These are phyloP conservation scores for Petunia secreta DNA, from an alignment of 257 asterid species.

Conservation along the genomic window DNA sequence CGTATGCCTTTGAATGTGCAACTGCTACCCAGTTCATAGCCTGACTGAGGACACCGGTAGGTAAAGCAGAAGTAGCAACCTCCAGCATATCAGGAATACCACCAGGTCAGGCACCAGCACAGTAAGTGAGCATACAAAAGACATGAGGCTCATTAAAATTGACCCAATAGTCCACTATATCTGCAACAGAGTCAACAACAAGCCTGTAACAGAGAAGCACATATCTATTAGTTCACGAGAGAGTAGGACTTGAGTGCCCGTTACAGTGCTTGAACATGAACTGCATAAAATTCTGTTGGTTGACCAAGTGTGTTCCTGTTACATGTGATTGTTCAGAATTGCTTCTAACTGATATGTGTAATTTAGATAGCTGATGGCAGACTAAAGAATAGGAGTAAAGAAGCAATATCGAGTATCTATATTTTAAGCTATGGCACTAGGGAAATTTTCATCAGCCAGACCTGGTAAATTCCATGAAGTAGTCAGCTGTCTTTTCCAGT, in stretches of 20 bases:
- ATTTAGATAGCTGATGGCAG: background rate
- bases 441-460: conserved; percentile 22
- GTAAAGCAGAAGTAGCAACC: conserved; percentile 89
- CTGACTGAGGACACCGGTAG: conserved; percentile 82
- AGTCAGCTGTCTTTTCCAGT: conserved; percentile 80
- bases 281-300: background rate
- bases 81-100: conserved; percentile 98
- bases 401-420: background rate
- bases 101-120: conserved; percentile 99
- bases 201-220: conserved; percentile 51
- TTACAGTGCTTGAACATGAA: background rate
- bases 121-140: conserved; percentile 89
- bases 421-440: background rate
- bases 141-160: conserved; percentile 93
- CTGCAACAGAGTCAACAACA: conserved; percentile 80
- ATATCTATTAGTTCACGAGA: conserved; percentile 8
- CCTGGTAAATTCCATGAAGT: conserved; percentile 93
- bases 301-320: background rate
- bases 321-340: background rate
- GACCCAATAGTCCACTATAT: conserved; percentile 93
- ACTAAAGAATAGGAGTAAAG: background rate
- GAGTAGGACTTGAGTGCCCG: background rate
- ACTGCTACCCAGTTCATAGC: conserved; percentile 84
- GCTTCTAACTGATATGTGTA: background rate
- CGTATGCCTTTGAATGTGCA: conserved; percentile 88